Conservation (phyloP, 805 yeast species). For the Ogataea trehaloabstinens region DNA sequence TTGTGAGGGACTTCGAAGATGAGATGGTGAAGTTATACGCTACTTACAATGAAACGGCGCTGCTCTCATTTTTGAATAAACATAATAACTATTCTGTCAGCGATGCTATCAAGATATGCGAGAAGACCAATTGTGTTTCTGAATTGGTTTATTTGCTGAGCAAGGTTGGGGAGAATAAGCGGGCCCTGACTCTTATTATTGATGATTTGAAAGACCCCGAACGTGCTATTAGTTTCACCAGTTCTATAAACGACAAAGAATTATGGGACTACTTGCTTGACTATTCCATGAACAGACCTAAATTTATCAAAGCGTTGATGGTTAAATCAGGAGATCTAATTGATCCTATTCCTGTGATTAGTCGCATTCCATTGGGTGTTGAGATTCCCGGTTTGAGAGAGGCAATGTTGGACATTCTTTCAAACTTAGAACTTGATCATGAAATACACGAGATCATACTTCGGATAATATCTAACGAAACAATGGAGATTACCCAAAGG, state of each 20-base stretch:
- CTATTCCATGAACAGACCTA: constrained; percentile 68
- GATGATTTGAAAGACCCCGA: constrained; percentile 76
- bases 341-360: constrained; percentile 68
- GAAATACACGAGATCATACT: constrained; percentile 55
- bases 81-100: constrained; percentile 67
- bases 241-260: constrained; percentile 63
- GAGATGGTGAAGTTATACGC: constrained; percentile 65
- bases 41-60: constrained; percentile 50
- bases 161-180: constrained; percentile 72
- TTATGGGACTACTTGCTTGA: constrained; percentile 76
- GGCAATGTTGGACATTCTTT: constrained; percentile 59
- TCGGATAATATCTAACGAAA: constrained; percentile 52
- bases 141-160: constrained; percentile 84
- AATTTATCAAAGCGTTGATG: constrained; percentile 72
- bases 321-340: constrained; percentile 63
- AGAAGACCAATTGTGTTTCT: constrained; percentile 47
- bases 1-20: constrained; percentile 60
- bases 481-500: constrained; percentile 34
- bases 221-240: constrained; percentile 78
- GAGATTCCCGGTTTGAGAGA: constrained; percentile 63
- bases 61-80: constrained; percentile 60
- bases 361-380: constrained; percentile 58
- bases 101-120: constrained; percentile 66
- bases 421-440: constrained; percentile 56
- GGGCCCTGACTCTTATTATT: constrained; percentile 75